Evolutionary conservation across 148 eudicot genomes (phyloP).

Genomic region (Beta vulgaris): DNA sequence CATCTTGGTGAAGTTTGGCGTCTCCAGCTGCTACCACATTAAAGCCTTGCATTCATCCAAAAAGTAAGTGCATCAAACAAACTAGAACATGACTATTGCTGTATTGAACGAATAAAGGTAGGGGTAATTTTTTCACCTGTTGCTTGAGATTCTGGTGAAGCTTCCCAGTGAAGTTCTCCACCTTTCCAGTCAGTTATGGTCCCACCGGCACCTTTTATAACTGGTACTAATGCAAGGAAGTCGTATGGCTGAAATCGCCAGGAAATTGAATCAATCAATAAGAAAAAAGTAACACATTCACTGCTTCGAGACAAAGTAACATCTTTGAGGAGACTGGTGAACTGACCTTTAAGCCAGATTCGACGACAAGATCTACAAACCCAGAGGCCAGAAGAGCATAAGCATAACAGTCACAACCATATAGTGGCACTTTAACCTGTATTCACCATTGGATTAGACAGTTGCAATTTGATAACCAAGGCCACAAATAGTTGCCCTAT

Average conservation of each 20-base stretch:
- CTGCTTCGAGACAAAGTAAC: neutral
- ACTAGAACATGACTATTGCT: neutral
- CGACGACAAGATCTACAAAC: conserved; percentile 88
- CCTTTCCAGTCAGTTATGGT: conserved; percentile 89
- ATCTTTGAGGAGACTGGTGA: neutral
- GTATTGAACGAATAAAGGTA: neutral
- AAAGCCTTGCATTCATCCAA: conserved; percentile 40
- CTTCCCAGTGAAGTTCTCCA: conserved; percentile 67
- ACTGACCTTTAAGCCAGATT: conserved; percentile 90
- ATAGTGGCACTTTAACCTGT: conserved; percentile 92
- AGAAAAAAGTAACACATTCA: neutral
- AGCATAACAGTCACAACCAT: conserved; percentile 97
- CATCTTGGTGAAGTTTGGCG: conserved; percentile 63
- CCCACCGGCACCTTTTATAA: conserved; percentile 96
- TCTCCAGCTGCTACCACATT: conserved; percentile 87
- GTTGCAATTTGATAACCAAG: neutral
- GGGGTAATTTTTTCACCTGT: conserved; percentile 43
- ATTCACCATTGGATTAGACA: neutral
- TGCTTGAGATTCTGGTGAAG: conserved; percentile 58
- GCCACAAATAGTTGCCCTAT: neutral
- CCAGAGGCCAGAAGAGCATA: conserved; percentile 97
- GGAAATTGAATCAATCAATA: neutral
- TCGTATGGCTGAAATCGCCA: conserved; percentile 75
- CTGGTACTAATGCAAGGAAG: conserved; percentile 82
- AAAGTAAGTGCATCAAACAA: conserved; percentile 1